Percentiles rank a stretch among this genome's conserved stretches.
Conservation (phyloP, 2,329 filamentous ascomycete genomes). For the Pseudogymnoascus sp. region DNA sequence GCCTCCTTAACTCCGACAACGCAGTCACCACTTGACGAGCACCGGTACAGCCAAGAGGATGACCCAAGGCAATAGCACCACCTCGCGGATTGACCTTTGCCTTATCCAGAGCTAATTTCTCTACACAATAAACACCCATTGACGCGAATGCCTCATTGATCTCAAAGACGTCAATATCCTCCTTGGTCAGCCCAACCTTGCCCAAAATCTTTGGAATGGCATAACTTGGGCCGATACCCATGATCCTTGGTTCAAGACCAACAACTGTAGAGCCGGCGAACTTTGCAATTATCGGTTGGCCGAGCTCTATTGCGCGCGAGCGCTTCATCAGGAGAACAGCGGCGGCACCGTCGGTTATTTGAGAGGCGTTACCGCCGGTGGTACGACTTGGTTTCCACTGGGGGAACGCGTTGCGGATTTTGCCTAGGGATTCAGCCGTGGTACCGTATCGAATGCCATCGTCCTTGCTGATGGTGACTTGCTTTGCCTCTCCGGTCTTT, state of each 20-base stretch:
- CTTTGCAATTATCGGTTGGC: constrained; percentile 84
- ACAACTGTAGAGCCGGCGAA: constrained; percentile 76
- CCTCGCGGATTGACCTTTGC: constrained; percentile 96
- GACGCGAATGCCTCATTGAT: constrained; percentile 98
- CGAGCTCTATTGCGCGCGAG: constrained; percentile 76
- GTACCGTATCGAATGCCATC: constrained; percentile 82
- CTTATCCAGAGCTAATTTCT: constrained; percentile 70
- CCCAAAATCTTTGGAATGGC: constrained; percentile 85
- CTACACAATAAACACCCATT: constrained; percentile 87
- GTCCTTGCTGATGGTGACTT: constrained; percentile 74
- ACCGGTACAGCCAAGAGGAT: constrained; percentile 89
- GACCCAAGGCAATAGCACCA: constrained; percentile 88
- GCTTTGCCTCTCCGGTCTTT: constrained; percentile 79
- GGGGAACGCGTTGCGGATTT: constrained; percentile 82
- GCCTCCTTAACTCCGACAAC: constrained; percentile 79
- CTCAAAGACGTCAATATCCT: constrained; percentile 92
- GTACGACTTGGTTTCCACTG: constrained; percentile 86
- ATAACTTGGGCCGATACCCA: constrained; percentile 90
- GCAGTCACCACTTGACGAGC: constrained; percentile 87
- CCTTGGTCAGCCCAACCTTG: constrained; percentile 71
- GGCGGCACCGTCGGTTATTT: constrained; percentile 92
- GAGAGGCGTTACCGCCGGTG: constrained; percentile 92
- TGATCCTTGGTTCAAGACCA: constrained; percentile 82
- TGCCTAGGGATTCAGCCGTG: constrained; percentile 78
- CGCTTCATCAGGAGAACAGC: constrained; percentile 95